Conservation (phyloP, 2,329 filamentous ascomycete species). For the Pseudogymnoascus sp. region DNA sequence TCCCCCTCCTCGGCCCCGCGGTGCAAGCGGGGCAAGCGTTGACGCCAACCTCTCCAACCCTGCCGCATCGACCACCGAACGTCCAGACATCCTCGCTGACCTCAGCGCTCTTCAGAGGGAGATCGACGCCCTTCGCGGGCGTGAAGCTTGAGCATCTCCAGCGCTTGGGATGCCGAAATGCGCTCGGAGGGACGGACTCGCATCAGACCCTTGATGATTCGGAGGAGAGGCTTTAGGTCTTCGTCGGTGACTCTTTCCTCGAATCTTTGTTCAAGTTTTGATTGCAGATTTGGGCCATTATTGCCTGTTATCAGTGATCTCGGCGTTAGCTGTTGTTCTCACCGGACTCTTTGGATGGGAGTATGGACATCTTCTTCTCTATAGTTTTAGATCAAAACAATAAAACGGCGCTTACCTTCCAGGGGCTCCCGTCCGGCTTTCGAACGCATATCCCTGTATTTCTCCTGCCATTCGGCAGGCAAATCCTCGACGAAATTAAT, state of each 20-base stretch:
- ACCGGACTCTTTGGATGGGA: neutral
- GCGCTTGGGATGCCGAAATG: neutral
- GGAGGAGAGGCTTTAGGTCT: neutral
- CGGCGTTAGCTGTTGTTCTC: neutral
- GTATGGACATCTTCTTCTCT: neutral
- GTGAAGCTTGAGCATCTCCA: neutral
- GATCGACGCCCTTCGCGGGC: conserved; percentile 57
- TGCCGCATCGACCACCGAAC: conserved; percentile 14
- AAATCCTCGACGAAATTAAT: conserved; percentile 14
- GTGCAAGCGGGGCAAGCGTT: conserved; percentile 29
- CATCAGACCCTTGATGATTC: neutral
- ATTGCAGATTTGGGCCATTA: conserved; percentile 1
- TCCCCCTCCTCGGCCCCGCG: conserved; percentile 33
- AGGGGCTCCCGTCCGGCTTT: neutral
- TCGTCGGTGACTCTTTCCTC: neutral
- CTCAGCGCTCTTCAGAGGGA: conserved; percentile 64
- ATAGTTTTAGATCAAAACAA: conserved; percentile 3
- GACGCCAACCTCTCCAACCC: conserved; percentile 19
- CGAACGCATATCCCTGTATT: conserved; percentile 9
- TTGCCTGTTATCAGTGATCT: neutral
- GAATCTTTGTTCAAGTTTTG: conserved; percentile 10
- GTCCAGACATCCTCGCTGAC: conserved; percentile 61
- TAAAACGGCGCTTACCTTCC: neutral
- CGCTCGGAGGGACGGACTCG: neutral
- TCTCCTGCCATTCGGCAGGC: conserved; percentile 15